Evolutionary conservation across 129 eudicot genomes (phyloP).

Genomic region (Helichrysum umbraculigerum): DNA sequence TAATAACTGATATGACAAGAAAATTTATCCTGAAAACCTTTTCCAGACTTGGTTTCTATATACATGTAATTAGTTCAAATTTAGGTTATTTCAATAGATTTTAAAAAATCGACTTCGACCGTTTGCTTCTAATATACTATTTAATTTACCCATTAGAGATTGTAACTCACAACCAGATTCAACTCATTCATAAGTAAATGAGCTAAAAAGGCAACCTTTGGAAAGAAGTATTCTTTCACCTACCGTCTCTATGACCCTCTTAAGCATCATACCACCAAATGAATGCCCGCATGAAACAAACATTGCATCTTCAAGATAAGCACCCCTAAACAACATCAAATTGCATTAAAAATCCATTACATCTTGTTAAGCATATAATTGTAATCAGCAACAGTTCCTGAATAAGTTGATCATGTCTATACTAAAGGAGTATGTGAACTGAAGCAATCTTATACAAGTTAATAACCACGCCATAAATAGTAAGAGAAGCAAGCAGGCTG

Average conservation of each 20-base stretch:
- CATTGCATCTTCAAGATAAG: slow-evolving; percentile 97
- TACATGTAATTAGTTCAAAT: background rate
- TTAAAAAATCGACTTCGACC: background rate
- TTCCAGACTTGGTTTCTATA: background rate
- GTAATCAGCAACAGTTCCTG: background rate
- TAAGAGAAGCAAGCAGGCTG: slow-evolving; percentile 3
- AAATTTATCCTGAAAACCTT: background rate
- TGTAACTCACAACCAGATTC: background rate
- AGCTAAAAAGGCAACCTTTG: background rate
- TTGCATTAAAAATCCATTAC: slow-evolving; percentile 12
- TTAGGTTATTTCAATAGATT: background rate
- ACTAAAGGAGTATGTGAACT: slow-evolving; percentile 9
- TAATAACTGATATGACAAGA: background rate
- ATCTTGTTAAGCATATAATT: slow-evolving; percentile 9
- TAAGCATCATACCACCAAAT: slow-evolving; percentile 93
- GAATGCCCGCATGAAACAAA: slow-evolving; percentile 96
- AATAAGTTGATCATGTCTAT: background rate
- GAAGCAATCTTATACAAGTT: background rate
- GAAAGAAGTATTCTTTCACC: slow-evolving; percentile 22
- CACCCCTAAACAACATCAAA: slow-evolving; percentile 51
- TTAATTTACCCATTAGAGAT: background rate
- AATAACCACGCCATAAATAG: background rate
- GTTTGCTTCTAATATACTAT: background rate
- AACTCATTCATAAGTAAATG: background rate
- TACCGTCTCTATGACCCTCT: slow-evolving; percentile 80